phyloP scores from a whole-genome alignment of 768 basidiomycete species.

The Podaxis sp. region DNA sequence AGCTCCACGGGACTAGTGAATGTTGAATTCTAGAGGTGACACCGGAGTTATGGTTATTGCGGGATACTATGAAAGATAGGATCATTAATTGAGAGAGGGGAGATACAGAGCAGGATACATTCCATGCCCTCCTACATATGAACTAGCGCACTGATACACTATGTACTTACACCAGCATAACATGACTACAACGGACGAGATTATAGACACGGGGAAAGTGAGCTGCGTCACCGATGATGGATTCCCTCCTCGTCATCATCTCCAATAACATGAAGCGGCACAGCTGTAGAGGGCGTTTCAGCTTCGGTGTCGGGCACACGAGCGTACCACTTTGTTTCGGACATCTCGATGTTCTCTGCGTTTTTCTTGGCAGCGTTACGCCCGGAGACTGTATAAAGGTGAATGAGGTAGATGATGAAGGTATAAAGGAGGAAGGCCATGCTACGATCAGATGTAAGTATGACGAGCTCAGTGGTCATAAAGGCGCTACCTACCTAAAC shows the following conservation, averaged over 20 bases:
- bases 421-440: conserved; percentile 79
- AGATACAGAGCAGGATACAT: not conserved
- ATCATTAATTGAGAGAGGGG: not conserved
- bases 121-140: not conserved
- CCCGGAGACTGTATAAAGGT: conserved; percentile 65
- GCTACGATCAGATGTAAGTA: conserved; percentile 31
- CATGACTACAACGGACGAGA: not conserved
- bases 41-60: not conserved
- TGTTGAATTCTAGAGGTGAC: not conserved
- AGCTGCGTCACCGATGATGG: not conserved
- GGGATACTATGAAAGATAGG: not conserved
- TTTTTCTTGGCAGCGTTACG: conserved; percentile 42
- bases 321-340: conserved; percentile 60
- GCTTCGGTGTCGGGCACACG: conserved; percentile 44
- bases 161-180: not conserved
- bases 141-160: not conserved
- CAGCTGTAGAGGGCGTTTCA: conserved; percentile 17
- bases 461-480: not conserved
- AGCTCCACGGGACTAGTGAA: too few relatives aligned
- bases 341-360: conserved; percentile 21
- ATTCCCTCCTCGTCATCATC: conserved; percentile 47
- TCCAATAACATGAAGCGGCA: conserved; percentile 45
- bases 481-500: conserved; percentile 55
- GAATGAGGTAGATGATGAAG: conserved; percentile 67
- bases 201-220: too few relatives aligned